Conservation (phyloP, 768 basidiomycete genomes). For the Thelephora ganbajun region DNA sequence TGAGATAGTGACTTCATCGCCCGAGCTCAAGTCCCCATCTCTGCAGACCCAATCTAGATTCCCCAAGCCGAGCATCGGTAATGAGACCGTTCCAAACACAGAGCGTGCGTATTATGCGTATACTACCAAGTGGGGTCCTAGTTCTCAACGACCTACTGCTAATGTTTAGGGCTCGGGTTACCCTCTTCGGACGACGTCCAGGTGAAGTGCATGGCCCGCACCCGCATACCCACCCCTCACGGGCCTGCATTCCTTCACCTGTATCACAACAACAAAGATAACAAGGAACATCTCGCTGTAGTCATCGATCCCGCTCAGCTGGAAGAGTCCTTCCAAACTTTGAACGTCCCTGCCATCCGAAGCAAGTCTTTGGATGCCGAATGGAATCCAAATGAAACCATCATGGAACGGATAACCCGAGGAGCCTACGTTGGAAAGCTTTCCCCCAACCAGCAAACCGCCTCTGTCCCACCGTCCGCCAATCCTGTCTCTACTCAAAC, state of each 20-base stretch:
- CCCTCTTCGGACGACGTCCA: constrained; percentile 24
- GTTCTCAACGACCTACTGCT: not conserved
- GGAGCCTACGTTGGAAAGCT: constrained; percentile 89
- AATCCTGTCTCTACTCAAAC: constrained; percentile 5
- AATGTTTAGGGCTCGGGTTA: not conserved
- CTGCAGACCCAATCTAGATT: too few species aligned
- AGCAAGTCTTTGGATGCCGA: constrained; percentile 68
- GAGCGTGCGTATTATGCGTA: not conserved
- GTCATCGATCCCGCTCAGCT: constrained; percentile 88
- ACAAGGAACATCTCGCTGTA: constrained; percentile 91
- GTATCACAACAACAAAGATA: constrained; percentile 86
- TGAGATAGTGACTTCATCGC: too few species aligned
- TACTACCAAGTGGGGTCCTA: not conserved
- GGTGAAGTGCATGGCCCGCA: constrained; percentile 92
- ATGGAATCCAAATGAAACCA: constrained; percentile 80
- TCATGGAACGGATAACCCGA: constrained; percentile 83
- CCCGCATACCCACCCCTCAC: constrained; percentile 92
- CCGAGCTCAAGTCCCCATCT: too few species aligned
- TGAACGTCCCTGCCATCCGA: constrained; percentile 43
- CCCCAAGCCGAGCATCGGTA: too few species aligned
- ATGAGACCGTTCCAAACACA: not conserved
- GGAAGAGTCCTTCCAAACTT: constrained; percentile 16
- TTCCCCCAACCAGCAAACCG: constrained; percentile 25
- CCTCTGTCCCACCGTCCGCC: constrained; percentile 18
- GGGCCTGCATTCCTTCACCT: constrained; percentile 87